A percentile compares a stretch with the other conserved stretches of the same genome.
Conservation (phyloP, 208 protist genomes). For the Trypanosoma lewisi region DNA sequence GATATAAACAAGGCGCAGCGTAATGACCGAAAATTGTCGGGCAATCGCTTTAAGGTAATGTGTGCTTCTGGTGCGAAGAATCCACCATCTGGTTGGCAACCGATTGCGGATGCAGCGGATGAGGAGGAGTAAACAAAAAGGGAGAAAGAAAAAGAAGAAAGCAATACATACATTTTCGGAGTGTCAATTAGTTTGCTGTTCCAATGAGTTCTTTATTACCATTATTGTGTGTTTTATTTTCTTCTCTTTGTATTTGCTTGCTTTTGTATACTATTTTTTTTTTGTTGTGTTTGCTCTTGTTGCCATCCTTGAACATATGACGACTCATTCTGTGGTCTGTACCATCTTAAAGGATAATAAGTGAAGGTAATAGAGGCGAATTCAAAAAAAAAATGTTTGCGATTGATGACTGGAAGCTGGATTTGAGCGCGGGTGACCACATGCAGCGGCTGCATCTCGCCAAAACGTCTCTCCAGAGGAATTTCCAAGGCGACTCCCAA, state of each 20-base stretch:
- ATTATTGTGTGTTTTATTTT: slow-evolving; percentile 5
- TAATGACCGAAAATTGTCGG: slow-evolving; percentile 87
- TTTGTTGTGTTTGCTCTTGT: slow-evolving; percentile 13
- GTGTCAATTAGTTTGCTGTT: neutral
- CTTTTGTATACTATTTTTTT: slow-evolving; percentile 24
- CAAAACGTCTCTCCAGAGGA: slow-evolving; percentile 47
- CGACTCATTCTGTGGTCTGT: neutral
- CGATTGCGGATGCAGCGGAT: slow-evolving; percentile 70
- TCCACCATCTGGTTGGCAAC: slow-evolving; percentile 78
- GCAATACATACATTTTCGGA: no score
- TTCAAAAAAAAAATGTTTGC: slow-evolving; percentile 18
- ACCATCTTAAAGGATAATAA: neutral
- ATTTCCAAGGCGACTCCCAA: slow-evolving; percentile 36
- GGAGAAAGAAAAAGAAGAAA: no score
- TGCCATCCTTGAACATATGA: no score
- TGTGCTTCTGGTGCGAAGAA: slow-evolving; percentile 76
- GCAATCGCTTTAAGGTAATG: slow-evolving; percentile 84
- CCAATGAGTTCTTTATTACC: neutral
- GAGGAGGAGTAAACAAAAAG: slow-evolving; percentile 69
- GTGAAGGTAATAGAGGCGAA: neutral
- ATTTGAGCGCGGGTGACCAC: slow-evolving; percentile 42
- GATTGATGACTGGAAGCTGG: slow-evolving; percentile 20
- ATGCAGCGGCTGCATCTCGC: slow-evolving; percentile 45
- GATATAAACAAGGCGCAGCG: slow-evolving; percentile 90
- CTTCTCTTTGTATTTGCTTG: slow-evolving; percentile 4